phyloP scores from a whole-genome alignment of 2,329 filamentous ascomycete species.

The Fusarium gaditjirri region DNA sequence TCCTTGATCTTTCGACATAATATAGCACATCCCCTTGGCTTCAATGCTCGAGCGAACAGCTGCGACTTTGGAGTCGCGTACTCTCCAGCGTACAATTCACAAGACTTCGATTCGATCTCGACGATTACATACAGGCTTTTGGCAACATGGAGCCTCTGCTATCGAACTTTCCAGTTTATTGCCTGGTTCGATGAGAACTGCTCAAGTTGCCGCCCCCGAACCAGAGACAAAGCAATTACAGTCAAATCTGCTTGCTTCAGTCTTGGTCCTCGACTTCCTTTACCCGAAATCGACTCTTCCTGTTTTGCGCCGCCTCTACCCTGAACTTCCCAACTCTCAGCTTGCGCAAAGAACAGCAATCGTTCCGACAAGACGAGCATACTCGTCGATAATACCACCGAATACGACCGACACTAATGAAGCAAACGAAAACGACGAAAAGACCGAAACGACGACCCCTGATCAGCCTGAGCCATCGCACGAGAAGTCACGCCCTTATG shows the following conservation, averaged over 20 bases:
- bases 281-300: constrained; percentile 60
- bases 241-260: constrained; percentile 55
- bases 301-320: constrained; percentile 54
- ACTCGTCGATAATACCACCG: constrained; percentile 40
- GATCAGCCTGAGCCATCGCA: background rate
- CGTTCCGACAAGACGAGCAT: constrained; percentile 41
- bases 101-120: constrained; percentile 53
- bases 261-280: constrained; percentile 66
- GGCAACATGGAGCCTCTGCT: constrained; percentile 64
- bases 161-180: constrained; percentile 59
- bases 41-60: constrained; percentile 70
- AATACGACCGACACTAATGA: background rate
- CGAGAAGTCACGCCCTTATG: background rate
- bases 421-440: background rate
- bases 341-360: constrained; percentile 18
- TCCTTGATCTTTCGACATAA: constrained; percentile 26
- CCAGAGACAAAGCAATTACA: constrained; percentile 41
- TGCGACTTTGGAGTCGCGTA: constrained; percentile 65
- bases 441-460: background rate
- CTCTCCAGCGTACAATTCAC: constrained; percentile 63
- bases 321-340: constrained; percentile 42
- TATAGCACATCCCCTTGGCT: constrained; percentile 13
- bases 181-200: constrained; percentile 48
- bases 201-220: constrained; percentile 35
- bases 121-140: constrained; percentile 62